phyloP scores from a whole-genome alignment of 805 yeast species.

The Priceomyces castillae region DNA sequence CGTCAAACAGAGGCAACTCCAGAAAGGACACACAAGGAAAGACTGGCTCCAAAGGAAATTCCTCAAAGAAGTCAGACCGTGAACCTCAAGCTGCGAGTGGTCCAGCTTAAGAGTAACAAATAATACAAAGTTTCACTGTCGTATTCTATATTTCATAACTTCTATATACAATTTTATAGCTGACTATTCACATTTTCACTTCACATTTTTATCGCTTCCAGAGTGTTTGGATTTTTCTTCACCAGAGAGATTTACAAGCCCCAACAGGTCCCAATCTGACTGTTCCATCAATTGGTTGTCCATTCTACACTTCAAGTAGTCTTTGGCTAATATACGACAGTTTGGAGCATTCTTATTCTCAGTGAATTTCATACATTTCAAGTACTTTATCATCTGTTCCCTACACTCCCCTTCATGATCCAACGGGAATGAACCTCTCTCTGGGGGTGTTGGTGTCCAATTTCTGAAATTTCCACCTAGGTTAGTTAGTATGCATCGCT shows the following conservation, averaged over 20 bases:
- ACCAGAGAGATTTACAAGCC: conserved; percentile 41
- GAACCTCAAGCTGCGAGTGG: neutral
- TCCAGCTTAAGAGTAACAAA: neutral
- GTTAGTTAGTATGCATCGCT: conserved; percentile 6
- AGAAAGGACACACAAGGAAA: neutral
- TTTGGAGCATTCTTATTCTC: conserved; percentile 86
- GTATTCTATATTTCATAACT: neutral
- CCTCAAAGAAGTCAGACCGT: neutral
- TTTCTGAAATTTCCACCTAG: conserved; percentile 27
- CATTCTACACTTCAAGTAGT: conserved; percentile 85
- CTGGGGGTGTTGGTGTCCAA: conserved; percentile 89
- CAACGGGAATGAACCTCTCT: conserved; percentile 91
- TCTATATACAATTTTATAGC: neutral
- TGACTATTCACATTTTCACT: neutral
- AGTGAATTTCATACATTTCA: conserved; percentile 74
- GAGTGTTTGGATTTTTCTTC: conserved; percentile 12
- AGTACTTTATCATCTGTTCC: conserved; percentile 67
- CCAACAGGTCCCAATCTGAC: conserved; percentile 43
- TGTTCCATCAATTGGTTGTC: conserved; percentile 53
- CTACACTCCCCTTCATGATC: conserved; percentile 88
- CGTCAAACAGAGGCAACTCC: conserved; percentile 1
- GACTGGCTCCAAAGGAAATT: neutral
- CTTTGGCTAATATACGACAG: conserved; percentile 80
- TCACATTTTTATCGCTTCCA: neutral
- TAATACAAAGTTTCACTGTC: neutral